Evolutionary conservation across 768 basidiomycete genomes (phyloP), one percentile per base, ranked within the genome.

Genomic region (Crassisporium funariophilum): DNA sequence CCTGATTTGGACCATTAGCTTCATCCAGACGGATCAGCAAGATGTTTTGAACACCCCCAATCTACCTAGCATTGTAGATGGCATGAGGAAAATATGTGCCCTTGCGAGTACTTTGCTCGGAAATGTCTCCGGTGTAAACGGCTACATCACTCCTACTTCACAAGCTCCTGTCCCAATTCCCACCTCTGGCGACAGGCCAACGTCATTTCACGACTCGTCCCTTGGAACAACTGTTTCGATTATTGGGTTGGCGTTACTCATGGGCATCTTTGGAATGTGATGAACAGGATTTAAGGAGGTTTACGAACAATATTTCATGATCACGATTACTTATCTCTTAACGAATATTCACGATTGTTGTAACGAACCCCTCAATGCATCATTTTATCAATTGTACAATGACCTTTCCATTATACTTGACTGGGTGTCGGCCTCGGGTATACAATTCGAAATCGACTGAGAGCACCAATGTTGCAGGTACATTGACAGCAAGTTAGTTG

Each of bases 11-110:
- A n/a, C n/a, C n/a, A 17, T 21, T 36, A 82, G 81, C 61, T 84
- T 84, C 63, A 70, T 74, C 47, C 60, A 70, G 54, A 85, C 83
- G 1, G 78, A 78, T 46, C 83, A 85, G 57, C 72, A 78, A 4
- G 67, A 71, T 20, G 66, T 81, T 19, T 64, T 84, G 16, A 66
- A 75, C 46, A 69, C 74, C 4, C 53, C 70, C 5, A 61, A 80
- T 54, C 66, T 81, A 3, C 77, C 81, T 4, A 58, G 62, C 7
- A 64, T 83, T 27, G 63, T 85, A 11, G 62, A 63, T 10, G 78
- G 76, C 24, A 74, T 84, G 58, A 71, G 74, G 29, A 65, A 68
- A 19, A 68, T 83, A 20, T 86, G 83, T 56, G 75, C 71, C 0
- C 23, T 83, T 4, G 65, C 70, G 47, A 79, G 77, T 56, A 65